Evolutionary conservation across 805 yeast genomes (phyloP).

Genomic region (Phaffomyces thermotolerans): DNA sequence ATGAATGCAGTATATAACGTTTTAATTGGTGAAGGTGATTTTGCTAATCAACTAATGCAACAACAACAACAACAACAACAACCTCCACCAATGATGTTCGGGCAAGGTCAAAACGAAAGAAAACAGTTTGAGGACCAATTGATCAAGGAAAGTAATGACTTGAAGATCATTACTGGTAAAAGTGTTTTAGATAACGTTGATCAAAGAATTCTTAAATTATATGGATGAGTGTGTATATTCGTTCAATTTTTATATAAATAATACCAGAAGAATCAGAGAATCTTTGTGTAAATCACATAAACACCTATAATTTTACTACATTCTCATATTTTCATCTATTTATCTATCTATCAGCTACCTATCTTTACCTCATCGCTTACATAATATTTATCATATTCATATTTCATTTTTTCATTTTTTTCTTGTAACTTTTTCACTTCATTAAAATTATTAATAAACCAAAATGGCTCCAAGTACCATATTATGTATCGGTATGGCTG

Average conservation of each 20-base stretch:
- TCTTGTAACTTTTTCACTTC: too few relatives aligned
- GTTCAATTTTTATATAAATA: too few relatives aligned
- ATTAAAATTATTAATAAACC: too few relatives aligned
- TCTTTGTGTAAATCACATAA: too few relatives aligned
- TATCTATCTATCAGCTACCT: neutral
- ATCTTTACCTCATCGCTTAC: neutral
- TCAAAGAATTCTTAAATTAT: slow-evolving; percentile 3
- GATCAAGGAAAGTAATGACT: slow-evolving; percentile 4
- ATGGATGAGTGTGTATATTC: neutral
- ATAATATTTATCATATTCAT: neutral
- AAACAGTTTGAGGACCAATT: slow-evolving; percentile 1
- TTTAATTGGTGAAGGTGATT: slow-evolving; percentile 45
- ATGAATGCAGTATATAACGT: slow-evolving; percentile 72
- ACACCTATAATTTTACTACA: too few relatives aligned
- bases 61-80: slow-evolving; percentile 29
- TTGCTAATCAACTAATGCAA: slow-evolving; percentile 38
- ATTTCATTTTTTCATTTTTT: too few relatives aligned
- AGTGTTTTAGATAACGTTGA: slow-evolving; percentile 7
- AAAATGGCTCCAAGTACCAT: slow-evolving; percentile 34
- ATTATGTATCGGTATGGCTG: slow-evolving; percentile 61
- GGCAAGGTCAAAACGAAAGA: neutral
- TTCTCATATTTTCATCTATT: too few relatives aligned
- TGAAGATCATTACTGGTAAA: slow-evolving; percentile 4
- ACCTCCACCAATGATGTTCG: slow-evolving; percentile 3
- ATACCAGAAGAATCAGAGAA: neutral